A percentile compares a stretch with the other conserved stretches of the same genome.
These are phyloP conservation scores for Aspergillus coremiiformis DNA, from an alignment of 495 filamentous ascomycete species.

Conservation along the genomic window DNA sequence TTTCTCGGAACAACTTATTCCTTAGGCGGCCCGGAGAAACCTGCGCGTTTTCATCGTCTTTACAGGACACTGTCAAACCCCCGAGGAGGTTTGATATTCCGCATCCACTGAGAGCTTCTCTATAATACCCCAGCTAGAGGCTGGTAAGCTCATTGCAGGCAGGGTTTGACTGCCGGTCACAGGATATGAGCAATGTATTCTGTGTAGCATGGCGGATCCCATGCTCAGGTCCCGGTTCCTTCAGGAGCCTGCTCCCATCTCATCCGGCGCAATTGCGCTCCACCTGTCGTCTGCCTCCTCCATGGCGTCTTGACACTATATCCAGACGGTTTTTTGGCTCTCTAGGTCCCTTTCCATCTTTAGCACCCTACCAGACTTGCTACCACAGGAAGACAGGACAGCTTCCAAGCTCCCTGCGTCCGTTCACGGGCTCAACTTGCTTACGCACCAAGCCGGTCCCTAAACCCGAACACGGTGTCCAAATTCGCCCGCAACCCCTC, in stretches of 20 bases:
- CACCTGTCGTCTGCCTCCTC: constrained; percentile 19
- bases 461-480: constrained; percentile 15
- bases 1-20: constrained; percentile 16
- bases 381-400: neutral
- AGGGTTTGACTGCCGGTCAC: constrained; percentile 14
- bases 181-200: constrained; percentile 45
- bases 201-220: constrained; percentile 39
- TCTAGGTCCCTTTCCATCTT: neutral
- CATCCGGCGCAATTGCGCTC: constrained; percentile 10
- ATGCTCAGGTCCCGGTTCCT: constrained; percentile 34
- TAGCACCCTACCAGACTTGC: neutral
- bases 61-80: neutral
- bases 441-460: constrained; percentile 8
- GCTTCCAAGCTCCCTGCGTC: constrained; percentile 9
- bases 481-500: constrained; percentile 28
- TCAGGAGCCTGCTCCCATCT: constrained; percentile 21
- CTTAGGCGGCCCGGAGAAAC: constrained; percentile 12
- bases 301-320: constrained; percentile 13
- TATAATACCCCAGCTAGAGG: neutral
- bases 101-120: neutral
- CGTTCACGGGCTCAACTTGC: constrained; percentile 19
- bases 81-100: neutral
- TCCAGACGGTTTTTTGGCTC: constrained; percentile 14
- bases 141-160: constrained; percentile 1
- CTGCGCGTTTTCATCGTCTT: neutral